Percentiles rank a stretch among this genome's conserved stretches.
Evolutionary conservation across 2,329 filamentous ascomycete genomes (phyloP).

Genomic region (Fusarium foetens): DNA sequence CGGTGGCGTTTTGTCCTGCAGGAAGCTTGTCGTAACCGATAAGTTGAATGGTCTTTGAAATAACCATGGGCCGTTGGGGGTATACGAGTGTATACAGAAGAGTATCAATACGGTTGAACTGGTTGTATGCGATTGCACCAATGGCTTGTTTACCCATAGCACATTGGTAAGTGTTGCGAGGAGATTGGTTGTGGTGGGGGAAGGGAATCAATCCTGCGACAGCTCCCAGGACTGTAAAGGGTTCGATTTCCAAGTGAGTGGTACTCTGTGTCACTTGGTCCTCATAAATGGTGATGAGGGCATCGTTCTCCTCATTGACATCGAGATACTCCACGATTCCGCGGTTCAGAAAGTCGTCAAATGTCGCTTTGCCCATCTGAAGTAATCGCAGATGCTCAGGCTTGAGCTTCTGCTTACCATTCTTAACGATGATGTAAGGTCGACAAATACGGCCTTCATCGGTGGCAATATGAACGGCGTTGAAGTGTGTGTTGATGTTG

Average conservation of each 20-base stretch:
- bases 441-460: constrained; percentile 97
- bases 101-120: constrained; percentile 96
- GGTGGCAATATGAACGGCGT: constrained; percentile 92
- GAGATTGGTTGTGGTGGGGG: constrained; percentile 98
- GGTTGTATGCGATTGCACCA: constrained; percentile 96
- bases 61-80: constrained; percentile 96
- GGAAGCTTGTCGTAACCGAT: constrained; percentile 98
- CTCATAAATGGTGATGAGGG: constrained; percentile 91
- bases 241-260: constrained; percentile 97
- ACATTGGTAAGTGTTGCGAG: constrained; percentile 98
- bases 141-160: constrained; percentile 99
- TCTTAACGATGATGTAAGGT: constrained; percentile 94
- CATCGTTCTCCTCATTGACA: constrained; percentile 98
- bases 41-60: constrained; percentile 94
- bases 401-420: constrained; percentile 83
- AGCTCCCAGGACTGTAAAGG: constrained; percentile 94
- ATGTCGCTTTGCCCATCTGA: constrained; percentile 84
- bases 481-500: constrained; percentile 93
- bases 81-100: constrained; percentile 97
- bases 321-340: constrained; percentile 97
- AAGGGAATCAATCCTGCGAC: constrained; percentile 97
- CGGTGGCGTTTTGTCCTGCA: constrained; percentile 94
- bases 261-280: constrained; percentile 82
- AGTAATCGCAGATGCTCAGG: constrained; percentile 81
- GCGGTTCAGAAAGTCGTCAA: constrained; percentile 91